Percentiles rank a stretch among this genome's conserved stretches.
phyloP scores from a whole-genome alignment of 2,329 filamentous ascomycete genomes.

The Clonostachys chloroleuca region DNA sequence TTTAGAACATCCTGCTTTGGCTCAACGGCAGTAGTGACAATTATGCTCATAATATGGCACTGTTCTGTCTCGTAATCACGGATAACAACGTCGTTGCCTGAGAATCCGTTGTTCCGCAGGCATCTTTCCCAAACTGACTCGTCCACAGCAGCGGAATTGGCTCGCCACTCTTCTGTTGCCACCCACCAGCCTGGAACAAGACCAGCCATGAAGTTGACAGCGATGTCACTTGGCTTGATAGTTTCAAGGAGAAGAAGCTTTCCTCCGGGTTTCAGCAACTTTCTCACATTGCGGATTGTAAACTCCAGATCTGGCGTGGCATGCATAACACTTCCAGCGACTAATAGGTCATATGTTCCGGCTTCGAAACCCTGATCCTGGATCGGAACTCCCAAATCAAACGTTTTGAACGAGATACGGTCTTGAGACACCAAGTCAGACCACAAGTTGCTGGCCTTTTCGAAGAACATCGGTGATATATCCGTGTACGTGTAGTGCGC shows the following conservation, averaged over 20 bases:
- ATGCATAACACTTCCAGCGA: conserved; percentile 17
- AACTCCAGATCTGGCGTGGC: conserved; percentile 9
- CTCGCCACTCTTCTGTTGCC: conserved; percentile 10
- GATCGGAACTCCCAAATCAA: conserved; percentile 19
- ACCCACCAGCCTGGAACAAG: conserved; percentile 25
- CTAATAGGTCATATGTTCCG: conserved; percentile 13
- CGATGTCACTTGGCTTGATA: background rate
- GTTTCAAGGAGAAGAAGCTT: conserved; percentile 1
- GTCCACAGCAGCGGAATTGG: background rate
- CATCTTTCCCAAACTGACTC: conserved; percentile 4
- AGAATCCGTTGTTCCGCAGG: conserved; percentile 4
- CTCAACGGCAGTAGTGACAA: conserved; percentile 1
- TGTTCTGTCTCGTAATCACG: conserved; percentile 1
- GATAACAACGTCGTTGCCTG: conserved; percentile 3
- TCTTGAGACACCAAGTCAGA: conserved; percentile 2
- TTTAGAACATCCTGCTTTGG: background rate
- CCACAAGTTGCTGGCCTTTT: conserved; percentile 11
- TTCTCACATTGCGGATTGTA: background rate
- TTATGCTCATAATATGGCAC: conserved; percentile 1
- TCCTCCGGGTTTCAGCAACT: conserved; percentile 4
- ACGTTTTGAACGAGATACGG: conserved; percentile 19
- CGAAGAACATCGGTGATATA: conserved; percentile 11
- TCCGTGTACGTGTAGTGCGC: conserved; percentile 14
- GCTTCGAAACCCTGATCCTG: conserved; percentile 13
- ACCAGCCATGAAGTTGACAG: background rate